Evolutionary conservation across 305 asterid species (phyloP).

Genomic region (Fraxinus dipetala): DNA sequence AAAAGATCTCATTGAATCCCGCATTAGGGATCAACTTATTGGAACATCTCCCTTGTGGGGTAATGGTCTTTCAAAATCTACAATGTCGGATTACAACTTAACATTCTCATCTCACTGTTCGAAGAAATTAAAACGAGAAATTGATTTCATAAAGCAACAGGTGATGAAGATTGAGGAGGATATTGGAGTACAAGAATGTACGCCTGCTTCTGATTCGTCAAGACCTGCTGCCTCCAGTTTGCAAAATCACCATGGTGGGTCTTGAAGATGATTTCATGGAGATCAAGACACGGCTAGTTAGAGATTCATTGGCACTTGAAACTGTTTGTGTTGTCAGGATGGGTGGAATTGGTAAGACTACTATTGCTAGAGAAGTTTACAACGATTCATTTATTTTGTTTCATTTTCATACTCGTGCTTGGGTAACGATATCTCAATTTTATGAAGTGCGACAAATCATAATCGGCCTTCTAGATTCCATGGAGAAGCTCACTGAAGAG

Average conservation of each 20-base stretch:
- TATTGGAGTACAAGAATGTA: neutral
- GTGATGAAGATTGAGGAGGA: neutral
- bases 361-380: neutral
- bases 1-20: neutral
- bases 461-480: neutral
- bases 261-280: neutral
- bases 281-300: neutral
- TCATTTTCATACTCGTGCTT: neutral
- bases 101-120: neutral
- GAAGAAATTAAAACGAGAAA: neutral
- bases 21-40: neutral
- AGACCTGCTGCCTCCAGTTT: neutral
- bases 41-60: neutral
- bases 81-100: neutral
- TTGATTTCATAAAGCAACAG: neutral
- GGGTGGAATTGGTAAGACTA: constrained; percentile 17
- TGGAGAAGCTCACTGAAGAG: neutral
- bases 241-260: neutral
- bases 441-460: neutral
- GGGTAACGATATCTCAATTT: neutral
- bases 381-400: neutral
- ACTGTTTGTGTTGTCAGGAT: constrained; percentile 2
- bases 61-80: too few species aligned
- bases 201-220: neutral
- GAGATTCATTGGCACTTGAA: neutral